Percentiles rank a stretch among this genome's conserved stretches.
Evolutionary conservation across 306 rosid genomes (phyloP).

Genomic region (Ziziphus jujuba): DNA sequence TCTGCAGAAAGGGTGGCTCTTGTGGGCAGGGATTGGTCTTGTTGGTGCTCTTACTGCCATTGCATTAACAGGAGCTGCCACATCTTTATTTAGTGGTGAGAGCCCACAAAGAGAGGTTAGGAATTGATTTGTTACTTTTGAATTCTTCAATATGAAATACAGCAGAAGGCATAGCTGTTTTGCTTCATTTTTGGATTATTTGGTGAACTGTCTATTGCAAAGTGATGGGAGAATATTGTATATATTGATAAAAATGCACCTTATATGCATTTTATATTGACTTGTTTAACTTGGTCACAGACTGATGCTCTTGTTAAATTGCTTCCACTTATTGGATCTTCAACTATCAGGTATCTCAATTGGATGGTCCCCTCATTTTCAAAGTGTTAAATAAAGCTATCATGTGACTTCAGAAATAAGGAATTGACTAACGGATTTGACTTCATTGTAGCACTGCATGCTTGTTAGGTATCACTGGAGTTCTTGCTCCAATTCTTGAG

Average conservation of each 20-base stretch:
- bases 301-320: constrained; percentile 87
- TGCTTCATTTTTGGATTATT: not conserved
- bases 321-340: constrained; percentile 94
- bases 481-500: constrained; percentile 95
- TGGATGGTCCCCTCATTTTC: not conserved
- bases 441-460: constrained; percentile 78
- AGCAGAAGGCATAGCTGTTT: not conserved
- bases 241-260: not conserved
- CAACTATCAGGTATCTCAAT: constrained; percentile 66
- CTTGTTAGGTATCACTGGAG: constrained; percentile 84
- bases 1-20: constrained; percentile 89
- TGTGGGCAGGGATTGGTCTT: constrained; percentile 96
- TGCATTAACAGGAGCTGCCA: constrained; percentile 66
- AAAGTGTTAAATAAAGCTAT: not conserved
- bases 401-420: constrained; percentile 3
- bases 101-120: constrained; percentile 82
- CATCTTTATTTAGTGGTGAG: constrained; percentile 66
- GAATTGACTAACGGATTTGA: constrained; percentile 16
- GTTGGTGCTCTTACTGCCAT: constrained; percentile 70
- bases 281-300: constrained; percentile 55
- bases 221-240: not conserved
- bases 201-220: not conserved
- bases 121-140: constrained; percentile 8
- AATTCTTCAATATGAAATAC: not conserved
- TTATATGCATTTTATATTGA: constrained; percentile 16